Conservation (phyloP, 257 asterid species). For the Ligustrum vulgare region DNA sequence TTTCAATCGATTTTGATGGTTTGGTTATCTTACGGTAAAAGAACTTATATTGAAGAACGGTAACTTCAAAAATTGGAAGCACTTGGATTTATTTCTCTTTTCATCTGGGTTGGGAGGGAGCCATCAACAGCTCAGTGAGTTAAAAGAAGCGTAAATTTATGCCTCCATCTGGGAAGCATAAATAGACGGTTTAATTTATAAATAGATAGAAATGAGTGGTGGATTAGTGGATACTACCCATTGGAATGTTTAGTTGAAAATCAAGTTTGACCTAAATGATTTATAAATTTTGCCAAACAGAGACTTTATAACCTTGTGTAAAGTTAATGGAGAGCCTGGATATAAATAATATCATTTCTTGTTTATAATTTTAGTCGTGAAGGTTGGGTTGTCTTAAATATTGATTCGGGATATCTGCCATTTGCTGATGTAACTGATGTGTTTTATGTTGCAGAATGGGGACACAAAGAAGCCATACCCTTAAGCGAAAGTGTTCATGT, state of each 20-base stretch:
- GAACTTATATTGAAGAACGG: neutral
- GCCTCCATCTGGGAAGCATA: no score
- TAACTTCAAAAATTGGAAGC: neutral
- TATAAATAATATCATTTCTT: constrained; percentile 1
- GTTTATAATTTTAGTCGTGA: neutral
- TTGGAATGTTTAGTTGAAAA: no score
- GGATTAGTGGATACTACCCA: no score
- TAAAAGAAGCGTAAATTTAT: neutral
- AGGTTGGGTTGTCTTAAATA: neutral
- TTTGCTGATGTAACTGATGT: constrained; percentile 5
- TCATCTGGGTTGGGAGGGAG: neutral
- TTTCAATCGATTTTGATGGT: constrained; percentile 8
- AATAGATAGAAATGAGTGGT: no score
- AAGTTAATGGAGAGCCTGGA: neutral
- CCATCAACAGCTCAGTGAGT: neutral
- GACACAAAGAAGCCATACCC: constrained; percentile 43
- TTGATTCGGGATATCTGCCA: constrained; percentile 3
- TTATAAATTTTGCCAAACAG: neutral
- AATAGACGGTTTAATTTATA: no score
- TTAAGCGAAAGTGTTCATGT: constrained; percentile 52
- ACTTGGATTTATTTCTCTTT: neutral
- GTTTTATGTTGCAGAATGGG: constrained; percentile 47
- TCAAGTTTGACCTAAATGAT: neutral
- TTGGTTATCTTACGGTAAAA: neutral
- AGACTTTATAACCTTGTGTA: neutral